Percentiles rank a stretch among this genome's conserved stretches.
Evolutionary conservation across 768 basidiomycete genomes (phyloP).

Genomic region (Austroboletus festivus): DNA sequence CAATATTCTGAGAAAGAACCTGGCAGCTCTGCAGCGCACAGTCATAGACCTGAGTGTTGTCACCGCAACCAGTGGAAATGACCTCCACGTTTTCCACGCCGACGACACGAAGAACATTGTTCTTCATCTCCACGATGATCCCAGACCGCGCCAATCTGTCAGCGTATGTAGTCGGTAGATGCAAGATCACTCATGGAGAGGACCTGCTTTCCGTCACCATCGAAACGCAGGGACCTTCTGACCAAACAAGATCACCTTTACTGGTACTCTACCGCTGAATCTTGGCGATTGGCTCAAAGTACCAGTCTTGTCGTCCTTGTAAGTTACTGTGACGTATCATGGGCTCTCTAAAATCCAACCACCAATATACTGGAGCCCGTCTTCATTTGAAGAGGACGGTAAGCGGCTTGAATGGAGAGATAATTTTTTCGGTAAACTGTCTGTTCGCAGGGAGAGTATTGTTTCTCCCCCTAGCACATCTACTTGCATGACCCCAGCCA

Average conservation of each 20-base stretch:
- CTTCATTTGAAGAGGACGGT: background rate
- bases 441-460: too few species aligned
- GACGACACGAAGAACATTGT: conserved; percentile 5
- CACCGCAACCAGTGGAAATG: too few species aligned
- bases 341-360: background rate
- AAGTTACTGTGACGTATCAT: background rate
- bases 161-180: background rate
- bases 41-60: too few species aligned
- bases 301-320: conserved; percentile 1
- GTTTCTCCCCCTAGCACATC: too few species aligned
- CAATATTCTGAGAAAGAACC: too few species aligned
- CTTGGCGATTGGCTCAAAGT: conserved; percentile 1
- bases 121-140: background rate
- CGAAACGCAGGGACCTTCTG: background rate
- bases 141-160: conserved; percentile 1
- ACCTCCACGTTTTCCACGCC: background rate
- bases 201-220: background rate
- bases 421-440: conserved; percentile 3
- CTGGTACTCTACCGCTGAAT: background rate
- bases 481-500: too few species aligned
- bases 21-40: too few species aligned
- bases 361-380: background rate
- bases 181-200: background rate
- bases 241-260: conserved; percentile 4
- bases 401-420: conserved; percentile 1